Base-by-base conservation (phyloP, 164 flowering plant species). In the Liquidambar formosana region DNA sequence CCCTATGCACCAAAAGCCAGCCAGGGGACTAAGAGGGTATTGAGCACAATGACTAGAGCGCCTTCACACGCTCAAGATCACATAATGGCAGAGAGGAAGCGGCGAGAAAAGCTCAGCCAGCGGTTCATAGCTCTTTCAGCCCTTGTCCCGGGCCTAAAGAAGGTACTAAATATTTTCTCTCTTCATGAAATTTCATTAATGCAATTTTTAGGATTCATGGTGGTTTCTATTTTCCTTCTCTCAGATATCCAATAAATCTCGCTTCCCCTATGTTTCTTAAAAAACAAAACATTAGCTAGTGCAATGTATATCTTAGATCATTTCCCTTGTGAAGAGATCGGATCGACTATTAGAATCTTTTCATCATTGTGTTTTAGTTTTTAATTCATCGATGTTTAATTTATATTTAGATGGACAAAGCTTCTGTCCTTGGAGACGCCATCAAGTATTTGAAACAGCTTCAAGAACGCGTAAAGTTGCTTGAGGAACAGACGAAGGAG, bases 371-470 rank as follows among this genome's bases (percentile, higher is more conserved):
- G 41, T 33, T 33, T 2, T 33, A 6, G 4, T 33, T 33, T 33
- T 33, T 33, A 2, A 33, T 33, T 33, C 2, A 33, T 33, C 6
- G 2, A 33, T 33, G 6, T 2, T 33, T 33, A 33, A 33, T 19
- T 48, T 59, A 67, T 43, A 2, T 48, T 16, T 75, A 94, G 98
- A 86, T 85, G 97, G 97, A 92, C 82, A 94, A 92, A 71, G 96
- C 97, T 65, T 84, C 98, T 26, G 91, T 94, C 65, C 89, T 94
- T 51, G 92, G 86, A 70, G 98, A 89, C 59, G 90, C 98, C 6
- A 83, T 88, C 47, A 88, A 83, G 76, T 81, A 92, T 73, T 65
- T 94, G 82, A 92, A 92, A 68, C 83, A 86, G 61, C 84, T 94
- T 33, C 93, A 94, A 78, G 97, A 91, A 56, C 75, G 75, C 46